Conservation (phyloP, 2,329 filamentous ascomycete genomes). For the Cladosporium phlei region DNA sequence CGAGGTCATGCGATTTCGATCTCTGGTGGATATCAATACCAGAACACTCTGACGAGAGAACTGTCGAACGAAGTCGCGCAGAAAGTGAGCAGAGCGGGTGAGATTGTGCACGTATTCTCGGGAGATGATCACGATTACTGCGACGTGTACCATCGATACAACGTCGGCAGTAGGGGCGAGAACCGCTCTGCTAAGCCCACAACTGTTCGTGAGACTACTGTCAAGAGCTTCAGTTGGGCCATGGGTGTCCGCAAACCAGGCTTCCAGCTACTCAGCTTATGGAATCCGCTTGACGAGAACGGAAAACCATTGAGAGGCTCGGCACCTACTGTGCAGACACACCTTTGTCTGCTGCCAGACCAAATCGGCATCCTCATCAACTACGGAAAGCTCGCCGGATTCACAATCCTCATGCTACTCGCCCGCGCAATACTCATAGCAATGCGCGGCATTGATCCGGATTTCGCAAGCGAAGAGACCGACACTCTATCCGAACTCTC, state of each 20-base stretch:
- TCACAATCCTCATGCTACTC: constrained; percentile 48
- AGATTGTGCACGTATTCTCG: constrained; percentile 81
- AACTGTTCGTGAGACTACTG: constrained; percentile 71
- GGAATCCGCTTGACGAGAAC: constrained; percentile 73
- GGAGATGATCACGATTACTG: constrained; percentile 99
- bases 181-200: constrained; percentile 31
- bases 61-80: constrained; percentile 72
- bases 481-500: constrained; percentile 10
- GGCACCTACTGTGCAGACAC: constrained; percentile 69
- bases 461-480: neutral
- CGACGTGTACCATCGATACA: constrained; percentile 68
- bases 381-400: constrained; percentile 61
- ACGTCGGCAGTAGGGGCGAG: constrained; percentile 15
- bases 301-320: constrained; percentile 27
- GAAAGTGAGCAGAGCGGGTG: constrained; percentile 58
- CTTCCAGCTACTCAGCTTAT: constrained; percentile 82
- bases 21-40: constrained; percentile 83
- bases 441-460: constrained; percentile 16
- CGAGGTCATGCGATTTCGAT: constrained; percentile 79
- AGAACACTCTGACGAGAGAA: constrained; percentile 78
- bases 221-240: constrained; percentile 92
- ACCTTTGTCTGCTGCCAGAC: constrained; percentile 85
- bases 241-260: constrained; percentile 90
- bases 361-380: constrained; percentile 78
- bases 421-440: constrained; percentile 40